phyloP scores from a whole-genome alignment of 2,329 filamentous ascomycete genomes.

The Passalora sequoiae region DNA sequence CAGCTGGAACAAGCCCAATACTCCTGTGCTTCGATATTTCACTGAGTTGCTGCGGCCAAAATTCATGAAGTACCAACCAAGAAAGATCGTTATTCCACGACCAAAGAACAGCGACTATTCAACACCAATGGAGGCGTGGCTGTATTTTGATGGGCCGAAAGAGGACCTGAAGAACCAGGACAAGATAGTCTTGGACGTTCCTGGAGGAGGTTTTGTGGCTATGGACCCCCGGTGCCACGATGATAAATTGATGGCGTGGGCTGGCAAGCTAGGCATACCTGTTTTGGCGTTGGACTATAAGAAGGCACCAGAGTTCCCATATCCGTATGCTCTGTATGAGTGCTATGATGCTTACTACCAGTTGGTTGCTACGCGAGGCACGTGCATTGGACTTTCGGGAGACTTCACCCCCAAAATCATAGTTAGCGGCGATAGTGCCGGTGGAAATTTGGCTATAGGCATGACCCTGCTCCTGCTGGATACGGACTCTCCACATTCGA shows the following conservation, averaged over 20 bases:
- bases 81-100: slow-evolving; percentile 76
- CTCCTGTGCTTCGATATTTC: slow-evolving; percentile 73
- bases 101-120: slow-evolving; percentile 75
- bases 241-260: slow-evolving; percentile 90
- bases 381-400: slow-evolving; percentile 70
- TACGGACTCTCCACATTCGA: slow-evolving; percentile 42
- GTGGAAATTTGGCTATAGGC: slow-evolving; percentile 73
- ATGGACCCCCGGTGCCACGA: slow-evolving; percentile 95
- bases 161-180: slow-evolving; percentile 70
- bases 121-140: slow-evolving; percentile 77
- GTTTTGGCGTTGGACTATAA: slow-evolving; percentile 87
- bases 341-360: slow-evolving; percentile 81
- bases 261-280: slow-evolving; percentile 79
- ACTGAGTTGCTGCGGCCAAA: slow-evolving; percentile 70
- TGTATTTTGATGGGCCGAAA: slow-evolving; percentile 89
- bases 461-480: slow-evolving; percentile 87
- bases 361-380: slow-evolving; percentile 65
- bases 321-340: slow-evolving; percentile 79
- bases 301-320: slow-evolving; percentile 79
- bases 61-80: slow-evolving; percentile 73
- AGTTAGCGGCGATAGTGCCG: slow-evolving; percentile 74
- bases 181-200: slow-evolving; percentile 79
- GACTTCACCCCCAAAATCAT: slow-evolving; percentile 61
- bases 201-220: slow-evolving; percentile 90
- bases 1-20: slow-evolving; percentile 91